Evolutionary conservation across 164 flowering plant species (phyloP).

Genomic region (Chimonanthus praecox): DNA sequence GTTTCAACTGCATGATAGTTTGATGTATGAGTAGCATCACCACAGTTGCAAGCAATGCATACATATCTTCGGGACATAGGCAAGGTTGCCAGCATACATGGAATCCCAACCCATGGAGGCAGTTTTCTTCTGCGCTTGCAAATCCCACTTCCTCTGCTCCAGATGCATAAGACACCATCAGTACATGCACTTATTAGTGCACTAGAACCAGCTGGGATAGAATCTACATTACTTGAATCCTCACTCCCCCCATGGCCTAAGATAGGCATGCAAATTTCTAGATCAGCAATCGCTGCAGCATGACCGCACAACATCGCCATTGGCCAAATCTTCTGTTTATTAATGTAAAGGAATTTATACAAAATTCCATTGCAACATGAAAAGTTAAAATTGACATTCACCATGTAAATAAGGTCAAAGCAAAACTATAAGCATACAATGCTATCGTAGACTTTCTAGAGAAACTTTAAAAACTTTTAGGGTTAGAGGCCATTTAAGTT

Average conservation of each 20-base stretch:
- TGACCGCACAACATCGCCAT: constrained; percentile 91
- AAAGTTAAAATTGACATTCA: neutral
- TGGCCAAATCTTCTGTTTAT: constrained; percentile 63
- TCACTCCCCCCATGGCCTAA: constrained; percentile 26
- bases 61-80: constrained; percentile 68
- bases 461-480: no score
- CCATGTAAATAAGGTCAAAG: neutral
- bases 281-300: constrained; percentile 61
- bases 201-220: constrained; percentile 30
- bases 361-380: neutral
- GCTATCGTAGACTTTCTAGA: no score
- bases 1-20: constrained; percentile 28
- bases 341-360: neutral
- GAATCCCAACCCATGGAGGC: constrained; percentile 88
- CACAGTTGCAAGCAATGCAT: constrained; percentile 50
- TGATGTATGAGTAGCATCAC: constrained; percentile 11
- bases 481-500: no score
- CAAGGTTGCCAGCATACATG: constrained; percentile 45
- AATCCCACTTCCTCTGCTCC: constrained; percentile 92
- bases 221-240: constrained; percentile 23
- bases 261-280: constrained; percentile 66
- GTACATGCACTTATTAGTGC: constrained; percentile 75
- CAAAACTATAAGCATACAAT: neutral
- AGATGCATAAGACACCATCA: constrained; percentile 89
- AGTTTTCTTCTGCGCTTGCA: constrained; percentile 79